Percentiles rank a stretch among this genome's conserved stretches.
phyloP scores from a whole-genome alignment of 202 grass and related monocot species.

The Panicum hallii region DNA sequence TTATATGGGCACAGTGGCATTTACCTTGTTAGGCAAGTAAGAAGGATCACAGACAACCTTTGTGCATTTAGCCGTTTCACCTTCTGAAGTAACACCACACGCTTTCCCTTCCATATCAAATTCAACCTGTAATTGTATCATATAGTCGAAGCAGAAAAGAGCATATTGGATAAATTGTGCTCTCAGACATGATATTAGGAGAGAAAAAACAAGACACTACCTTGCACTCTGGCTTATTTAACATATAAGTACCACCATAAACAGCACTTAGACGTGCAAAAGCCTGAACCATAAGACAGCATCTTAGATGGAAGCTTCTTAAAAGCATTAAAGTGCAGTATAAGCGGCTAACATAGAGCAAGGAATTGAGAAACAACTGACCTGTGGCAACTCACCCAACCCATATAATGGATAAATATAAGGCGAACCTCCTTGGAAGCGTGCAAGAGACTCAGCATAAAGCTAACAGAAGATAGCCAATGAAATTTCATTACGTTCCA shows the following conservation, averaged over 20 bases:
- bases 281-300: conserved; percentile 55
- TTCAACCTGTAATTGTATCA: conserved; percentile 61
- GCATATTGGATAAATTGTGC: background rate
- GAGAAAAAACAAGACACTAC: conserved; percentile 35
- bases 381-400: conserved; percentile 83
- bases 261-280: conserved; percentile 90
- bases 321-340: background rate
- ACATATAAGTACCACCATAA: conserved; percentile 94
- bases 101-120: conserved; percentile 85
- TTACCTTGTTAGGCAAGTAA: conserved; percentile 78
- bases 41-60: conserved; percentile 92
- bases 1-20: background rate
- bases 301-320: conserved; percentile 32
- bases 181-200: conserved; percentile 15
- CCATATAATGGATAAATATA: conserved; percentile 92
- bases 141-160: background rate
- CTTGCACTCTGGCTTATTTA: conserved; percentile 91
- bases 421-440: conserved; percentile 85
- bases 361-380: conserved; percentile 40
- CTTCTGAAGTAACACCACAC: conserved; percentile 88
- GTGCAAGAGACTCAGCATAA: conserved; percentile 72
- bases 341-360: conserved; percentile 2
- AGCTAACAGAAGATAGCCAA: conserved; percentile 53
- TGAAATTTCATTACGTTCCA: conserved; percentile 23
- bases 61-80: conserved; percentile 85